Percentiles rank a stretch among this genome's conserved stretches.
Evolutionary conservation across 2,329 filamentous ascomycete species (phyloP).

Genomic region (Cladorrhinum sp.): DNA sequence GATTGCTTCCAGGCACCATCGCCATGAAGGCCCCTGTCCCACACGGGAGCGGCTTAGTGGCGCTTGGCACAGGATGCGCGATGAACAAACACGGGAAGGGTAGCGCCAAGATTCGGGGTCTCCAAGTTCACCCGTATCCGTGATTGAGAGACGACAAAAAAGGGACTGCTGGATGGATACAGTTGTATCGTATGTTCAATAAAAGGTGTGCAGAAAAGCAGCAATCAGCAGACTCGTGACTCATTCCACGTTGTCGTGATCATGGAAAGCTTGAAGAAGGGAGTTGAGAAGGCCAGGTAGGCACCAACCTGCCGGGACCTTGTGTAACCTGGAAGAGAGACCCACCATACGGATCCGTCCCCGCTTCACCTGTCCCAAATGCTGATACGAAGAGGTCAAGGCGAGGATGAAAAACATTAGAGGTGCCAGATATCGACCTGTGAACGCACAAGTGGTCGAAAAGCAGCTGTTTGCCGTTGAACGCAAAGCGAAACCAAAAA

Average conservation of each 20-base stretch:
- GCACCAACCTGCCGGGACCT: not conserved
- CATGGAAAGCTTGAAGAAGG: not conserved
- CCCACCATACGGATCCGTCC: too few species aligned
- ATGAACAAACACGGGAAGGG: not conserved
- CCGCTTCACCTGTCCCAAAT: too few species aligned
- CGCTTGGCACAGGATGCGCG: slow-evolving; percentile 1
- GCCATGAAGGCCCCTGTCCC: not conserved
- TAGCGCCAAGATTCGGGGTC: not conserved
- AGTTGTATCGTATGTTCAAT: too few species aligned
- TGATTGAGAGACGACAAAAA: too few species aligned
- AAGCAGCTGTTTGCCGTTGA: too few species aligned
- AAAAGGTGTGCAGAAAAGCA: too few species aligned
- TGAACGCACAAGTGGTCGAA: too few species aligned
- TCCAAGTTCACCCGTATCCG: too few species aligned
- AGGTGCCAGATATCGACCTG: too few species aligned
- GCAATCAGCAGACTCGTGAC: not conserved
- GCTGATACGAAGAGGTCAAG: too few species aligned
- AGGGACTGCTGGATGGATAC: too few species aligned
- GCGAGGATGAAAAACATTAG: too few species aligned
- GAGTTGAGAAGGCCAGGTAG: not conserved
- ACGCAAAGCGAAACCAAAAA: not conserved
- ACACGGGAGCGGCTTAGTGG: slow-evolving; percentile 5
- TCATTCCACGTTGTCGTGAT: not conserved
- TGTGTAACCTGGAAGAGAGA: not conserved
- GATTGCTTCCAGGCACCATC: slow-evolving; percentile 15